A percentile compares a stretch with the other conserved stretches of the same genome.
Evolutionary conservation across 441 rosid genomes (phyloP).

Genomic region (Isatis lusitanica): DNA sequence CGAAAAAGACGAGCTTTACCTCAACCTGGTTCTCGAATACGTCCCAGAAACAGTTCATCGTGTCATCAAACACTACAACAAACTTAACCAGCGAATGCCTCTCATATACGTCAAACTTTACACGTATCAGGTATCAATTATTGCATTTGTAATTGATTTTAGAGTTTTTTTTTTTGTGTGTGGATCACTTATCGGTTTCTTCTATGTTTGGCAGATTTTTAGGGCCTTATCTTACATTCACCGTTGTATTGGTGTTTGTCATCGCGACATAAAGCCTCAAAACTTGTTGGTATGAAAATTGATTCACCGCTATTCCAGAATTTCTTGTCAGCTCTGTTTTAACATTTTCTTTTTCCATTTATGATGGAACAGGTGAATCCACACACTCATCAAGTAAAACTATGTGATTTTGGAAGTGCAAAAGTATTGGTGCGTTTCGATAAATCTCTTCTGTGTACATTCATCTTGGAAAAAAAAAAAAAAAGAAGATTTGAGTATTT

Average conservation of each 20-base stretch:
- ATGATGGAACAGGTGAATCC: constrained; percentile 75
- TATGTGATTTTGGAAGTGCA: constrained; percentile 97
- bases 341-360: neutral
- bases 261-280: constrained; percentile 98
- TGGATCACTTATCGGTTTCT: constrained; percentile 13
- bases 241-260: constrained; percentile 83
- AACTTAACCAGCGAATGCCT: constrained; percentile 93
- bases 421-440: constrained; percentile 79
- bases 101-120: constrained; percentile 88
- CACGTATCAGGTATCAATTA: constrained; percentile 70
- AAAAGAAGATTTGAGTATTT: neutral
- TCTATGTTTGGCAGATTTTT: constrained; percentile 65
- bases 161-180: neutral
- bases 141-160: neutral
- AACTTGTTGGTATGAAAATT: constrained; percentile 73
- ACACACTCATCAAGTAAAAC: constrained; percentile 93
- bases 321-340: neutral
- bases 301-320: neutral
- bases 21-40: constrained; percentile 89
- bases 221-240: constrained; percentile 90
- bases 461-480: neutral
- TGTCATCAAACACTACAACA: constrained; percentile 85
- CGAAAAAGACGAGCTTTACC: constrained; percentile 89
- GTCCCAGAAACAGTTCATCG: constrained; percentile 95
- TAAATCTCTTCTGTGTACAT: neutral